Conservation (phyloP, 768 basidiomycete species). For the Trametes sanguinea region DNA sequence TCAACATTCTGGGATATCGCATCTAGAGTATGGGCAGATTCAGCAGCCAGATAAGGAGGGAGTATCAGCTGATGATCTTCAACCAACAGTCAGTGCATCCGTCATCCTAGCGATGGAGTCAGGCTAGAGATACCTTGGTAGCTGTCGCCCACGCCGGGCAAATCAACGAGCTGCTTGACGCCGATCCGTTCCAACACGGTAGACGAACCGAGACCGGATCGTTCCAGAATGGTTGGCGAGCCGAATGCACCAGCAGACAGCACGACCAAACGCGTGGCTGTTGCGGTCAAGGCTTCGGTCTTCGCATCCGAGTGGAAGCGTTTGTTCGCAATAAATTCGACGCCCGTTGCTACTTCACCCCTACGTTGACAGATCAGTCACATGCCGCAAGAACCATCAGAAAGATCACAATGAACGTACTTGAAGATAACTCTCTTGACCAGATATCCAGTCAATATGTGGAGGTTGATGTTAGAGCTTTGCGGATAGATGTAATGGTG, state of each 20-base stretch:
- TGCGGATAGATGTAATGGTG: slow-evolving; percentile 41
- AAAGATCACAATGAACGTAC: slow-evolving; percentile 25
- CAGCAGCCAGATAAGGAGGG: slow-evolving; percentile 41
- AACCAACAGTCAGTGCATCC: neutral
- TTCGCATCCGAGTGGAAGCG: slow-evolving; percentile 25
- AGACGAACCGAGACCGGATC: slow-evolving; percentile 47
- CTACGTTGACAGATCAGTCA: slow-evolving; percentile 23
- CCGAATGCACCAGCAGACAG: slow-evolving; percentile 45
- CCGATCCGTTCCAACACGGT: slow-evolving; percentile 35
- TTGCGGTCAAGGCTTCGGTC: slow-evolving; percentile 22
- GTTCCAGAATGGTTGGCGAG: slow-evolving; percentile 55
- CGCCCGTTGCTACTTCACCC: slow-evolving; percentile 39
- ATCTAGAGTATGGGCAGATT: slow-evolving; percentile 53
- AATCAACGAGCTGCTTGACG: slow-evolving; percentile 37
- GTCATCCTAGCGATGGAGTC: too few relatives aligned
- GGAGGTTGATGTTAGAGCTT: slow-evolving; percentile 24
- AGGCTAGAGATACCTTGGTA: slow-evolving; percentile 31
- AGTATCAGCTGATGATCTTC: slow-evolving; percentile 36
- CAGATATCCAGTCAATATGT: slow-evolving; percentile 36
- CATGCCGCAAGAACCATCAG: too few relatives aligned
- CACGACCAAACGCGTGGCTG: slow-evolving; percentile 40
- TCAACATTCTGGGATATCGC: slow-evolving; percentile 43
- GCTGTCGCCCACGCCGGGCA: slow-evolving; percentile 48
- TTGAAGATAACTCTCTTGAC: slow-evolving; percentile 41
- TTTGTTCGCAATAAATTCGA: slow-evolving; percentile 38